Conservation (phyloP, 140 eudicot species). For the Bidens hawaiensis region DNA sequence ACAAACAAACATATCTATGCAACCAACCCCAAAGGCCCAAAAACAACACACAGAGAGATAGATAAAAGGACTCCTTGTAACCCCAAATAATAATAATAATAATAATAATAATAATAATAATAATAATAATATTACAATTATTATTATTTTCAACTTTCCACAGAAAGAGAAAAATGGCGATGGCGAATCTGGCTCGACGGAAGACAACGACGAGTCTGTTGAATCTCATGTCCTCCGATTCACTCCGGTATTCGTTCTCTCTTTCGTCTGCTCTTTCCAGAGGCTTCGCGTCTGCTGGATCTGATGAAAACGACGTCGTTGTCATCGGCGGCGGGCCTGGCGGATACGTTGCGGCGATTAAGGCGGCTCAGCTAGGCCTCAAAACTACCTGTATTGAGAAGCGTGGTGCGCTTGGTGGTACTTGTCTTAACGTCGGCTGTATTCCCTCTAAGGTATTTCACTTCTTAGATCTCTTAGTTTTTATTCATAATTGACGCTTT, state of each 20-base stretch:
- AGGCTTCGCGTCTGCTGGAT: slow-evolving; percentile 10
- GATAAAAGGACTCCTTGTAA: no score
- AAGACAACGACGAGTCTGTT: background rate
- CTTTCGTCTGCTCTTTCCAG: slow-evolving; percentile 1
- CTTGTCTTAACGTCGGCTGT: slow-evolving; percentile 12
- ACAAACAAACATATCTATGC: no score
- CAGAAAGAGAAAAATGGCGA: no score
- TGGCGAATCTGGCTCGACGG: slow-evolving; percentile 1
- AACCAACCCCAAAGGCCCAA: no score
- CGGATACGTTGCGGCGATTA: slow-evolving; percentile 14
- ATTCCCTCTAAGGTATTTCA: background rate
- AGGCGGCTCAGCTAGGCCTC: slow-evolving; percentile 13
- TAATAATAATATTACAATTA: no score
- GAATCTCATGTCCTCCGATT: background rate
- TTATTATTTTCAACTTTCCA: no score
- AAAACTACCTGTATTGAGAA: slow-evolving; percentile 7
- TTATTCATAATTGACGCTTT: no score
- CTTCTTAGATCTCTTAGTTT: no score
- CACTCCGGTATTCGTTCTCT: background rate
- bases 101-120: no score
- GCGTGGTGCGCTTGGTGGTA: slow-evolving; percentile 13
- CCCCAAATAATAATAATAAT: no score
- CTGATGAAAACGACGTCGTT: slow-evolving; percentile 13
- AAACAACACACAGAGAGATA: no score
- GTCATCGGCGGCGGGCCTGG: slow-evolving; percentile 16